A percentile compares a stretch with the other conserved stretches of the same genome.
phyloP scores from a whole-genome alignment of 495 filamentous ascomycete genomes.

The Ramalina intermedia region DNA sequence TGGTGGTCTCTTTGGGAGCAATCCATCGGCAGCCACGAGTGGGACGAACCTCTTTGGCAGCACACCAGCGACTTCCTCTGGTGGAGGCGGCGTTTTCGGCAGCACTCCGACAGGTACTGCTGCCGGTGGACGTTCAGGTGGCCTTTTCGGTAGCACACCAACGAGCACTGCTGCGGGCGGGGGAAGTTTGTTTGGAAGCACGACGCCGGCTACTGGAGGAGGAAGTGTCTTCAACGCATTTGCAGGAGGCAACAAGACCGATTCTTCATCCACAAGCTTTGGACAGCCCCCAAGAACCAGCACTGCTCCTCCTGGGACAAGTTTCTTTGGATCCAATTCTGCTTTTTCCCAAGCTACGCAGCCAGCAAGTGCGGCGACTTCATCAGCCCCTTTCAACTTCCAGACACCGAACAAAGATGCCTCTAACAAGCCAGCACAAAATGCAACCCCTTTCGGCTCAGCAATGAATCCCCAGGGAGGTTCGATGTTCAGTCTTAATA shows the following conservation, averaged over 20 bases:
- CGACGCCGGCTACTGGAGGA: not conserved
- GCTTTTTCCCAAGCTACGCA: constrained; percentile 13
- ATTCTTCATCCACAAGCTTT: constrained; percentile 1
- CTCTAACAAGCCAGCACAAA: constrained; percentile 21
- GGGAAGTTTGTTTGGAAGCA: not conserved
- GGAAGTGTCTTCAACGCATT: not conserved
- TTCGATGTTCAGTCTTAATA: constrained; percentile 7
- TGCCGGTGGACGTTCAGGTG: constrained; percentile 1
- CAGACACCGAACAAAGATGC: constrained; percentile 28
- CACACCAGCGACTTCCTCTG: constrained; percentile 8
- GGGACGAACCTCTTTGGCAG: constrained; percentile 7
- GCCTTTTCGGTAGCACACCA: constrained; percentile 1
- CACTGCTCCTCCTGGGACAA: constrained; percentile 10
- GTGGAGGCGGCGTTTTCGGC: constrained; percentile 25
- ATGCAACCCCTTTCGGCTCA: constrained; percentile 37
- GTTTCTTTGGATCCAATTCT: constrained; percentile 30
- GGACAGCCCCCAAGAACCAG: constrained; percentile 6
- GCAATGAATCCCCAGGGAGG: constrained; percentile 5
- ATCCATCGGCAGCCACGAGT: not conserved
- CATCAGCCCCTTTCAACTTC: constrained; percentile 19
- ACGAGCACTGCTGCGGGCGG: not conserved
- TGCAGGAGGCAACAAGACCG: constrained; percentile 4
- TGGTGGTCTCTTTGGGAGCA: too few species aligned
- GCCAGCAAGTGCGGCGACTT: constrained; percentile 16
- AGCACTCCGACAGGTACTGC: constrained; percentile 5